phyloP scores from a whole-genome alignment of 2,329 filamentous ascomycete genomes.

The Claviceps pazoutovae region DNA sequence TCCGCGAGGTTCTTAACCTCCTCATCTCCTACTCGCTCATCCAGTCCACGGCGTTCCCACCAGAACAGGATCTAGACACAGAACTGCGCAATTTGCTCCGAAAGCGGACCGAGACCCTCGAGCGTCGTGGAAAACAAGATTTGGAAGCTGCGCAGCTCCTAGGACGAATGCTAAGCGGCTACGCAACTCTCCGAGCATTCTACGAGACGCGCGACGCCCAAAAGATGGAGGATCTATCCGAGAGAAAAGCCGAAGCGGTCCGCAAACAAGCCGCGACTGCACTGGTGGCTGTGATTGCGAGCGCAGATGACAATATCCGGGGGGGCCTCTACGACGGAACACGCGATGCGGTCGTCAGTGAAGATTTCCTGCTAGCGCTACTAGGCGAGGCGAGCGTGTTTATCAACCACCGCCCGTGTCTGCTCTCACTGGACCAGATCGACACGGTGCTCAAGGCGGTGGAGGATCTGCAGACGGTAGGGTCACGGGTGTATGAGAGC shows the following conservation, averaged over 20 bases:
- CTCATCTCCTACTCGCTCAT: slow-evolving; percentile 79
- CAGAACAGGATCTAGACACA: slow-evolving; percentile 55
- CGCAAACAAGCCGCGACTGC: slow-evolving; percentile 58
- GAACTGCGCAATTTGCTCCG: slow-evolving; percentile 56
- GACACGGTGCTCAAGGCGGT: slow-evolving; percentile 62
- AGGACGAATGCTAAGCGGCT: slow-evolving; percentile 77
- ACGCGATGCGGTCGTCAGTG: slow-evolving; percentile 70
- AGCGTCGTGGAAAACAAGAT: slow-evolving; percentile 59
- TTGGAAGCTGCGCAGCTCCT: slow-evolving; percentile 70
- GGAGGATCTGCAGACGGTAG: slow-evolving; percentile 66
- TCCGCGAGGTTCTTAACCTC: slow-evolving; percentile 73
- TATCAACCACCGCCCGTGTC: slow-evolving; percentile 38
- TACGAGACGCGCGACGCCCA: slow-evolving; percentile 67
- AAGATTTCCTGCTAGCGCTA: slow-evolving; percentile 72
- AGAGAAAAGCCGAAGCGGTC: slow-evolving; percentile 37
- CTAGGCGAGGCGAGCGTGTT: slow-evolving; percentile 75
- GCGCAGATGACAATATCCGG: slow-evolving; percentile 78
- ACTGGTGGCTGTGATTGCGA: slow-evolving; percentile 70
- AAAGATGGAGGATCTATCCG: slow-evolving; percentile 15
- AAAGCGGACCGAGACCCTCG: slow-evolving; percentile 57
- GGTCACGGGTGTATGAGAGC: slow-evolving; percentile 54
- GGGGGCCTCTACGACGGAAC: slow-evolving; percentile 77
- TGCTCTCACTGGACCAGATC: slow-evolving; percentile 59
- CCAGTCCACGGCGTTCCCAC: slow-evolving; percentile 69
- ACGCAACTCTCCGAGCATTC: slow-evolving; percentile 79